Conservation (phyloP, 164 flowering plant species). For the Annona squamosa region DNA sequence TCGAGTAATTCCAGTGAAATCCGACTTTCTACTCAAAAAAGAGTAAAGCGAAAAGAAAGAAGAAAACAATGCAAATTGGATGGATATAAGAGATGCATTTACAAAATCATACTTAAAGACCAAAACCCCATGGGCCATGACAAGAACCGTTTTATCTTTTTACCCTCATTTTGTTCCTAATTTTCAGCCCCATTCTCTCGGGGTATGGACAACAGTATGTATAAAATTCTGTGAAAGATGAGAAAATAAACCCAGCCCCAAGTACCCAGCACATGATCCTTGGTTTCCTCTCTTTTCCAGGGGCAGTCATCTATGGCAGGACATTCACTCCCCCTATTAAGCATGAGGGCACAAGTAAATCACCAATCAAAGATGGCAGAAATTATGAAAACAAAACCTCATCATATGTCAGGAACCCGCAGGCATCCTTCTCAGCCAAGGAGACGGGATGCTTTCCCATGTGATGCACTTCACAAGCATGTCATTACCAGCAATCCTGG, state of each 20-base stretch:
- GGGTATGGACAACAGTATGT: neutral
- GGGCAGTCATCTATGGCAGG: neutral
- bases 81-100: neutral
- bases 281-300: neutral
- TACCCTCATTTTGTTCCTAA: neutral
- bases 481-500: neutral
- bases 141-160: neutral
- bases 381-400: neutral
- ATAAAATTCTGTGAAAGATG: neutral
- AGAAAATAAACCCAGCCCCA: neutral
- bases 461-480: neutral
- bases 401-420: neutral
- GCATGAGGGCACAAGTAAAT: neutral
- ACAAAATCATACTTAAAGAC: neutral
- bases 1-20: too few species aligned
- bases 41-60: too few species aligned
- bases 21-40: neutral
- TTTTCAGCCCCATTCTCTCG: neutral
- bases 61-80: neutral
- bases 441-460: neutral
- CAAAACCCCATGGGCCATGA: neutral
- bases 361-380: neutral
- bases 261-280: neutral
- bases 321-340: neutral
- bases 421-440: neutral